Percentiles rank a stretch among this genome's conserved stretches.
Evolutionary conservation across 2,329 filamentous ascomycete species (phyloP).

Genomic region (Huntiella decipiens): DNA sequence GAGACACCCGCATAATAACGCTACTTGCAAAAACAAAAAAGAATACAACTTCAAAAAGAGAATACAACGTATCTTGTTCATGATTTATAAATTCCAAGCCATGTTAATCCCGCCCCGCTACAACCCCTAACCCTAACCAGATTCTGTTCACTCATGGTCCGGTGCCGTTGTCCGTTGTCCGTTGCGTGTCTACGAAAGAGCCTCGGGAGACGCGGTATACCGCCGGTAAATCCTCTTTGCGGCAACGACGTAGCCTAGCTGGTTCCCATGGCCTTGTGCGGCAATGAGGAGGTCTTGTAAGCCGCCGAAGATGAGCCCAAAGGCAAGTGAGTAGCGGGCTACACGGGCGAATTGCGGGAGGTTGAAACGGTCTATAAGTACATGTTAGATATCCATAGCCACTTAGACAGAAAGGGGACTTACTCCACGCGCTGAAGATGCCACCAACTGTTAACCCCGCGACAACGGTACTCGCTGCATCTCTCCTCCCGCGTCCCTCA

Average conservation of each 20-base stretch:
- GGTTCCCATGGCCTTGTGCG: slow-evolving; percentile 43
- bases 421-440: slow-evolving; percentile 72
- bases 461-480: slow-evolving; percentile 63
- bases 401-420: slow-evolving; percentile 17
- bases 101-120: too few relatives aligned
- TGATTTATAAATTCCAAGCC: too few relatives aligned
- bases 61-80: too few relatives aligned
- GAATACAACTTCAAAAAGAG: too few relatives aligned
- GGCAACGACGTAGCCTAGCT: slow-evolving; percentile 47
- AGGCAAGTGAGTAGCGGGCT: slow-evolving; percentile 58
- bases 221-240: background rate
- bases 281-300: slow-evolving; percentile 57
- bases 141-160: background rate
- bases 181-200: too few relatives aligned
- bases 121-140: too few relatives aligned
- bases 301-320: slow-evolving; percentile 64
- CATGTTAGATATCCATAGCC: background rate
- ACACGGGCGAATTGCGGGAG: slow-evolving; percentile 58
- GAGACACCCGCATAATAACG: too few relatives aligned
- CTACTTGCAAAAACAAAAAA: too few relatives aligned
- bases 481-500: slow-evolving; percentile 45
- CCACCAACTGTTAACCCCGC: slow-evolving; percentile 74
- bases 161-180: too few relatives aligned
- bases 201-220: too few relatives aligned
- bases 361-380: slow-evolving; percentile 51